These are phyloP conservation scores for Rhodomyrtus psidioides DNA, from an alignment of 441 rosid species.

Conservation along the genomic window DNA sequence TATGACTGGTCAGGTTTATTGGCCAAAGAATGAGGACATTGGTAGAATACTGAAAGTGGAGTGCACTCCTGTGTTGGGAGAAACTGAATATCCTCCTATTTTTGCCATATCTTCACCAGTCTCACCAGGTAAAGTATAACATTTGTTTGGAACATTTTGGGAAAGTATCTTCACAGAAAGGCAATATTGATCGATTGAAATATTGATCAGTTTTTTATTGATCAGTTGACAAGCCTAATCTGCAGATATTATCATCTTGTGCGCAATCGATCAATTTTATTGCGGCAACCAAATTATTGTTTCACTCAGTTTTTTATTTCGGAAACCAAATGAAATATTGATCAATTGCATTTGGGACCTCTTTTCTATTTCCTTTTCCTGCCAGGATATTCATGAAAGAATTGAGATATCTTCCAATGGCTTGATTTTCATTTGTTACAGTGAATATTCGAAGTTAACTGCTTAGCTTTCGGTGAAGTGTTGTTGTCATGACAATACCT, in stretches of 20 bases:
- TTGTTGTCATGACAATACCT: neutral
- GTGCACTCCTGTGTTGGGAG: slow-evolving; percentile 66
- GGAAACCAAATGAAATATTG: neutral
- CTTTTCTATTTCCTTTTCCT: neutral
- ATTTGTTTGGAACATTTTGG: neutral
- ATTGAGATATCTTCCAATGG: neutral
- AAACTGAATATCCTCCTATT: slow-evolving; percentile 62
- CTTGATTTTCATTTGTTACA: neutral
- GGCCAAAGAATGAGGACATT: slow-evolving; percentile 90
- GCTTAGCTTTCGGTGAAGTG: neutral
- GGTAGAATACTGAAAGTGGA: slow-evolving; percentile 72
- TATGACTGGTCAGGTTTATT: slow-evolving; percentile 55
- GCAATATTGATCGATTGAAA: neutral
- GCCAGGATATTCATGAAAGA: neutral
- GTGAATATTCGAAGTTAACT: neutral
- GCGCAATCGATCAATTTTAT: too few relatives aligned
- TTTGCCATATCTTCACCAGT: slow-evolving; percentile 85
- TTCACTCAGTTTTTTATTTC: neutral
- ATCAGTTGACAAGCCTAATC: too few relatives aligned
- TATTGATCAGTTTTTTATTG: too few relatives aligned
- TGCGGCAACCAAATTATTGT: too few relatives aligned
- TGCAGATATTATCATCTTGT: too few relatives aligned
- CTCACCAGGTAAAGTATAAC: slow-evolving; percentile 39
- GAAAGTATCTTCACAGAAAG: neutral
- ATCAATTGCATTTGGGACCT: neutral